Evolutionary conservation across 768 basidiomycete species (phyloP), one percentile per base, ranked within the genome.

Genomic region (Suillus sp.): DNA sequence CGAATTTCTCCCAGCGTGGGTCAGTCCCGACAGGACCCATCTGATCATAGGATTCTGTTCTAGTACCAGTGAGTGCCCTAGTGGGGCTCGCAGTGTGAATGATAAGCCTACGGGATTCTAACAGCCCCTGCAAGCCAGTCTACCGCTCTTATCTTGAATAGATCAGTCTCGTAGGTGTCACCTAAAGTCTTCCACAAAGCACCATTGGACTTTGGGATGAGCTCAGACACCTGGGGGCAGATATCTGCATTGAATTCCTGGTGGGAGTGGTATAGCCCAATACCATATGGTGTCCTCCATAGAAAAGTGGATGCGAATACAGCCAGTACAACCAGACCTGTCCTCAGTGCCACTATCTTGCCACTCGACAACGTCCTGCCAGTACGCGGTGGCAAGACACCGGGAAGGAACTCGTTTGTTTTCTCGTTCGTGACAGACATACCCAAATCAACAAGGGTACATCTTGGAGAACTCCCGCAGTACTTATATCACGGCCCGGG

Each of bases 1-100:
- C 73, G 59, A 89, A 87, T 30, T 76, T 79, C 35, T 83, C 77
- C 87, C 86, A 89, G 18, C 82, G 80, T 5, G 79, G 74, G 67
- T 86, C 85, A 16, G 74, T 72, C 20, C 81, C 84, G 7, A 84
- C 74, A 0, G 78, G 78, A 0, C 69, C 76, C 81, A 83, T 83
- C 59, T 75, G 68, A 64, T 86, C 84, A 69, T 75, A 84, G 1
- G 80, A 80, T 66, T 83, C 83, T 16, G 85, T 86, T 30, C 84
- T 85, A 54, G 59, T 65, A 32, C 20, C 45, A 43, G 54, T 68
- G 40, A 67, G 62, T 51, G 4, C 34, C 27, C n/a, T 59, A n/a
- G n/a, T 42, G 25, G 32, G 40, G 56, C 43, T 51, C 3, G 13
- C 32, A 30, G 42, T 32, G 20, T n/a, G n/a, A 34, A 47, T 22